A percentile compares a stretch with the other conserved stretches of the same genome.
Conservation (phyloP, 2,329 filamentous ascomycete genomes). For the Chaetomiaceae sp. region DNA sequence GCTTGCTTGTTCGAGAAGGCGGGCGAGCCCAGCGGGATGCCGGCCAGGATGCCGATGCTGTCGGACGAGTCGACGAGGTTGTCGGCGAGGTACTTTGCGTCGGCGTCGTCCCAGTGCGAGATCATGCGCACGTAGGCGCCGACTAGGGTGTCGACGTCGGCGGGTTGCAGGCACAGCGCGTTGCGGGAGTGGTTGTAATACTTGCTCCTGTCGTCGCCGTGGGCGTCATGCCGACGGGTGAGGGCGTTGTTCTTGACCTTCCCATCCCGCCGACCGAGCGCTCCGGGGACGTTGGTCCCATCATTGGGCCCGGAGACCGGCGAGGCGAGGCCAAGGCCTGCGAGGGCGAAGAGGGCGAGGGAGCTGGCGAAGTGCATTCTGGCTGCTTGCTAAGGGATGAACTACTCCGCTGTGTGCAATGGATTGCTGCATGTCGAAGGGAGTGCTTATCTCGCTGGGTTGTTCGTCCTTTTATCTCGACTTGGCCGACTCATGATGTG, state of each 20-base stretch:
- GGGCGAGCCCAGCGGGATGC: constrained; percentile 27
- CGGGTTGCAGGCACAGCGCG: constrained; percentile 15
- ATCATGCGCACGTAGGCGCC: constrained; percentile 22
- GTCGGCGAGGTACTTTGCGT: constrained; percentile 25
- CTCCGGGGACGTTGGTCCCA: not conserved
- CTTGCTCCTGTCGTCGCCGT: not conserved
- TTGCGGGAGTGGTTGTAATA: not conserved
- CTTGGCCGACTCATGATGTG: too few species aligned
- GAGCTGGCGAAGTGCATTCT: constrained; percentile 18
- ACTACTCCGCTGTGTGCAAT: not conserved
- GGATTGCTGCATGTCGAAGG: not conserved
- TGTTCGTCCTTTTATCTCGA: not conserved
- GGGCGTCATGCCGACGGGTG: too few species aligned
- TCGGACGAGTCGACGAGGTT: constrained; percentile 33
- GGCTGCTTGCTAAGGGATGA: not conserved
- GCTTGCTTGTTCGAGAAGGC: constrained; percentile 33
- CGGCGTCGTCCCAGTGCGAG: constrained; percentile 20
- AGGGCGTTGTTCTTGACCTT: not conserved
- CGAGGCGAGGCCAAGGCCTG: constrained; percentile 9
- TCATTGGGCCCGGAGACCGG: constrained; percentile 4
- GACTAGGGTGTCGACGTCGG: constrained; percentile 18
- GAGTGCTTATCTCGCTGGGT: not conserved
- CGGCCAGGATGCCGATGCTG: constrained; percentile 32
- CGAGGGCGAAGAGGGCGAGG: constrained; percentile 12
- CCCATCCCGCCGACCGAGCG: not conserved